Evolutionary conservation across 83 land plant species (phyloP).

Genomic region (Thuja plicata): DNA sequence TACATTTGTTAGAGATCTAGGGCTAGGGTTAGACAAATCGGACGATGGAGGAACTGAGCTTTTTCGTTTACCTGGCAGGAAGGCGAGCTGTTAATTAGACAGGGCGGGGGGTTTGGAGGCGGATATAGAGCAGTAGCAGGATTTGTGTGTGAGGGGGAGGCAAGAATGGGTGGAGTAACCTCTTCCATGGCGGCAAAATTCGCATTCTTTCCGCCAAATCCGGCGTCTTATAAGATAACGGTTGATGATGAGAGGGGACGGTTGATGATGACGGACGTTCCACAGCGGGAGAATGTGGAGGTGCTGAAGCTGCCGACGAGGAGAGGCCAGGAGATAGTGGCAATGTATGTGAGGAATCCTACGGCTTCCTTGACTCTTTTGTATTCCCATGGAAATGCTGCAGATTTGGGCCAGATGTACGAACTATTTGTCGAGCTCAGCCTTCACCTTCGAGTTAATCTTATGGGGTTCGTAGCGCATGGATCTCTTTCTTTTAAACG

Average conservation of each 20-base stretch:
- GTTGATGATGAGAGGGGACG: conserved; percentile 21
- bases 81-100: neutral
- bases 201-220: conserved; percentile 66
- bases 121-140: neutral
- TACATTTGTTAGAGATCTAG: neutral
- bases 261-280: conserved; percentile 32
- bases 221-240: conserved; percentile 45
- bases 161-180: conserved; percentile 40
- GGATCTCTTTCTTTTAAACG: neutral
- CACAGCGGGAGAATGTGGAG: conserved; percentile 43
- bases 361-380: conserved; percentile 44
- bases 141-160: neutral
- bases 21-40: neutral
- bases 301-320: conserved; percentile 40
- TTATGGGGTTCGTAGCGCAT: conserved; percentile 46
- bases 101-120: neutral
- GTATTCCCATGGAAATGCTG: conserved; percentile 68
- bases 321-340: conserved; percentile 55
- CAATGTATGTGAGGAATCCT: conserved; percentile 52
- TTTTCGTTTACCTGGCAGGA: neutral
- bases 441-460: conserved; percentile 49
- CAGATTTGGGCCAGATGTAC: conserved; percentile 70
- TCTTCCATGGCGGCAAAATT: conserved; percentile 65
- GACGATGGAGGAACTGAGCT: neutral
- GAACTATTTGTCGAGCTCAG: conserved; percentile 55